A percentile compares a stretch with the other conserved stretches of the same genome.
Conservation (phyloP, 31 red algal genomes). For the Odonthalia washingtoniensis region DNA sequence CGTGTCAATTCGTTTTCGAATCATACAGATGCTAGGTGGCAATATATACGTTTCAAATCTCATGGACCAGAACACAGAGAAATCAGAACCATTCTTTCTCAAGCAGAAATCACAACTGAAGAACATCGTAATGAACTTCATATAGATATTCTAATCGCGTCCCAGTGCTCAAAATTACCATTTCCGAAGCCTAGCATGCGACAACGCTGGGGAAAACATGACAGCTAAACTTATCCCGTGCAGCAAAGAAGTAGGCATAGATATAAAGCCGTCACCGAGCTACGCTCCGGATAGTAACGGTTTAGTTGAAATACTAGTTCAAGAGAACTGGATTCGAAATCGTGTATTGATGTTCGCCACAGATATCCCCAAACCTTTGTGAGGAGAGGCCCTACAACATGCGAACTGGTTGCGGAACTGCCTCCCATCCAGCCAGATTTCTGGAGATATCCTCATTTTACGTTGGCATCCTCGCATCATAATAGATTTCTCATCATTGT, state of each 20-base stretch:
- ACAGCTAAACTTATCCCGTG: not conserved
- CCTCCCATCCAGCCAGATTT: not conserved
- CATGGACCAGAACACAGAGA: too few relatives aligned
- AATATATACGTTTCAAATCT: too few relatives aligned
- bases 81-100: too few relatives aligned
- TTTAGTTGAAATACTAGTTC: not conserved
- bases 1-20: too few relatives aligned
- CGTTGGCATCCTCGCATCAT: not conserved
- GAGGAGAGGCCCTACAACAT: conserved; percentile 8
- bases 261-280: not conserved
- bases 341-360: not conserved
- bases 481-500: conserved; percentile 6
- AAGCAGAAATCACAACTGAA: too few relatives aligned
- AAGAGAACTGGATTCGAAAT: not conserved
- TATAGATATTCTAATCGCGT: too few relatives aligned
- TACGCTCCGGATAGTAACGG: not conserved
- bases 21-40: too few relatives aligned
- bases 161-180: too few relatives aligned
- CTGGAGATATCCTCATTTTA: not conserved
- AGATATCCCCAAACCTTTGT: not conserved
- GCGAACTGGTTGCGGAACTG: conserved; percentile 35
- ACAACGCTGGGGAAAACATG: conserved; percentile 22
- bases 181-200: conserved; percentile 6
- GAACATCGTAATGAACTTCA: too few relatives aligned
- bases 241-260: not conserved